Percentiles rank a stretch among this genome's conserved stretches.
phyloP scores from a whole-genome alignment of 306 rosid genomes.

The Fragaria ananassa region DNA sequence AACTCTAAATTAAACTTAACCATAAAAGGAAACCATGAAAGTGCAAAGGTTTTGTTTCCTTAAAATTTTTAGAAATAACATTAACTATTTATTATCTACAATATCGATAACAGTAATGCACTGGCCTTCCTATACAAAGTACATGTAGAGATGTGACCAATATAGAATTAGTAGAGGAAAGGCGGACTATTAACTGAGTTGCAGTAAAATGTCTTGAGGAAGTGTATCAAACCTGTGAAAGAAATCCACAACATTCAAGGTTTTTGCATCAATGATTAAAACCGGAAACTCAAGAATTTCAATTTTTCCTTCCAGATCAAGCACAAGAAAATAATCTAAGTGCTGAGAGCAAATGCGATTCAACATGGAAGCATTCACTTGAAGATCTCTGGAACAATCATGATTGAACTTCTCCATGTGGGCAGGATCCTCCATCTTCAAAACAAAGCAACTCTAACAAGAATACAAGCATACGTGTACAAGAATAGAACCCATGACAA shows the following conservation, averaged over 20 bases:
- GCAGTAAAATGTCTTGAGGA: slow-evolving; percentile 13
- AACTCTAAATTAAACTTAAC: neutral
- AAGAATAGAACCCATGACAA: neutral
- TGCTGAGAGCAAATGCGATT: slow-evolving; percentile 46
- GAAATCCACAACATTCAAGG: slow-evolving; percentile 62
- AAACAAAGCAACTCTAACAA: slow-evolving; percentile 14
- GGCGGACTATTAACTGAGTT: neutral
- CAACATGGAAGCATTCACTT: slow-evolving; percentile 39
- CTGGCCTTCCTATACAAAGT: neutral
- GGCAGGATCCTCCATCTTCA: slow-evolving; percentile 78
- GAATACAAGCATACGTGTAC: neutral
- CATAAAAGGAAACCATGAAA: neutral
- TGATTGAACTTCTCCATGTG: slow-evolving; percentile 81
- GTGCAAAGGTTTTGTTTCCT: neutral
- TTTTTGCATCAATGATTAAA: slow-evolving; percentile 62
- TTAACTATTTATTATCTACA: neutral
- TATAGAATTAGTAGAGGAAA: neutral
- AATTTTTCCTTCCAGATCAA: slow-evolving; percentile 95
- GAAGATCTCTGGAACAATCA: slow-evolving; percentile 72
- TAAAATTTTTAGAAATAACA: neutral
- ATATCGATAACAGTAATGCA: neutral
- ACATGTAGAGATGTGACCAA: neutral
- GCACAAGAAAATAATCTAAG: slow-evolving; percentile 79
- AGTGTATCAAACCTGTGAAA: slow-evolving; percentile 79
- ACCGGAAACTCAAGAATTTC: slow-evolving; percentile 98